Conservation (phyloP, 129 eudicot genomes). For the Calendula officinalis region DNA sequence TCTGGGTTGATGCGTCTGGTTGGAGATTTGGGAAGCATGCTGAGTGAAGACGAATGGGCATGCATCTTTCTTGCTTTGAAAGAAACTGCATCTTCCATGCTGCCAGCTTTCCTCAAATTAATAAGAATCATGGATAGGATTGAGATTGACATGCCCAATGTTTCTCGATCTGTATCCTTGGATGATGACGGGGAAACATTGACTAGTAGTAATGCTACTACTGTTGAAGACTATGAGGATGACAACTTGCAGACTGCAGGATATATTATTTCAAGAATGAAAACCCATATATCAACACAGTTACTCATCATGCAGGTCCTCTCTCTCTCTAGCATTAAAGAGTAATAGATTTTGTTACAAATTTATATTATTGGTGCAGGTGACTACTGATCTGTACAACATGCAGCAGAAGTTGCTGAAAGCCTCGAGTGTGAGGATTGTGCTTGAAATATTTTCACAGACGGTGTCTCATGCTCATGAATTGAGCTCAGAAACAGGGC, state of each 20-base stretch:
- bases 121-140: conserved; percentile 61
- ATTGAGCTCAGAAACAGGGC: conserved; percentile 46
- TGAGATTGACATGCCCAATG: conserved; percentile 62
- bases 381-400: conserved; percentile 72
- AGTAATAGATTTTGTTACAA: conserved; percentile 4
- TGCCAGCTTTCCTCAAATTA: conserved; percentile 60
- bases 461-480: conserved; percentile 63
- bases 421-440: conserved; percentile 40
- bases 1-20: conserved; percentile 73
- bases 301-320: conserved; percentile 81
- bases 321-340: too few species aligned
- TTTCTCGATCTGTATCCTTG: conserved; percentile 23
- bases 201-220: conserved; percentile 35
- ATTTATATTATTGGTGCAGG: conserved; percentile 36
- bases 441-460: conserved; percentile 57
- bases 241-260: conserved; percentile 80
- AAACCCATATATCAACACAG: conserved; percentile 76
- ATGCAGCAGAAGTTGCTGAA: conserved; percentile 55
- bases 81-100: conserved; percentile 59
- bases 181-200: conserved; percentile 37
- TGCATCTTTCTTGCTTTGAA: conserved; percentile 59
- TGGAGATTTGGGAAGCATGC: conserved; percentile 54
- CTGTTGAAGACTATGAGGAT: conserved; percentile 51
- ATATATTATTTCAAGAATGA: conserved; percentile 81
- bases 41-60: conserved; percentile 87